Base-by-base conservation (phyloP, 202 grass and related monocot genomes). In the Schoenoplectus tabernaemontani region DNA sequence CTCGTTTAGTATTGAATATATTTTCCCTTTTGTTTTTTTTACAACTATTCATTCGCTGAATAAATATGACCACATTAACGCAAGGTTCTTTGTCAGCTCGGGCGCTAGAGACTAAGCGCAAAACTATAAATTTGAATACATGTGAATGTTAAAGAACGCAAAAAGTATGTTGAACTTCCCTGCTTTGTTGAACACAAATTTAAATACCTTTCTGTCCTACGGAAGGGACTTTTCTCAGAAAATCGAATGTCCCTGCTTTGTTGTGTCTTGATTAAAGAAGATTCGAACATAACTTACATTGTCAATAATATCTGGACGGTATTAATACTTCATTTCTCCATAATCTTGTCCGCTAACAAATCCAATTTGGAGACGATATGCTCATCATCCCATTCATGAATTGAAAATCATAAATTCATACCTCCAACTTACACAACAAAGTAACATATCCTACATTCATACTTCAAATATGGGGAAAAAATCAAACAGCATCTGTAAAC, bases 391-490 rank as follows among this genome's bases (percentile, higher is more conserved):
- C 26, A 13, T 74, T 24, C 44, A 74, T 74, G 28, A 74, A 74
- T 74, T 33, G 46, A 53, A 74, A 54, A 54, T 36, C 28, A 36
- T 75, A 56, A 54, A 75, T 75, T 54, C 46, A 75, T 53, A 54
- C 70, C 3, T 33, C 68, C 7, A 74, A 19, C 26, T 74, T 16
- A n/a, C 47, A 53, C 47, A 75, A 33, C 13, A 54, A 10, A 54
- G 22, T 33, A 36, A n/a, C 70, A 75, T 53, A 75, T 75, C 70
- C 47, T 54, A 54, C 70, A 75, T 33, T 75, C 47, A 75, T 33
- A 54, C 47, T 51, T 2, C 47, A 54, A 54, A 75, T 54, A 75
- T 75, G 26, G 26, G 5, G 26, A 24, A 53, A 73, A 32, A 33
- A 75, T 10, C 23, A 72, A 72, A 72, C 43, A 50, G 23, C 43